Evolutionary conservation across 345 rosid genomes (phyloP), one percentile per base, ranked within the genome.

Genomic region (Murraya paniculata): DNA sequence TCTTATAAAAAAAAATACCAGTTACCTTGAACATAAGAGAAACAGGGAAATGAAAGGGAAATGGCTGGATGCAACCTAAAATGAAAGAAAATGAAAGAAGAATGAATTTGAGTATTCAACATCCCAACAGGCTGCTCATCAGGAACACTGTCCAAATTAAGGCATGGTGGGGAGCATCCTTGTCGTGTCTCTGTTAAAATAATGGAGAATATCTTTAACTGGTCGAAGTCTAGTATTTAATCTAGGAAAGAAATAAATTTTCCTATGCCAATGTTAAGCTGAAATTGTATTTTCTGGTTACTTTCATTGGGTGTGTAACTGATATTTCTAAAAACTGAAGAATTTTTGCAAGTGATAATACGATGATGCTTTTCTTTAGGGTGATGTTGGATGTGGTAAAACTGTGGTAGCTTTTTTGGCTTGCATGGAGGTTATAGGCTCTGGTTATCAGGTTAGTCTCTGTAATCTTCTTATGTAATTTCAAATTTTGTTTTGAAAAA

Each of bases 331-430:
- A 69, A n/a, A 50, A 41, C 60, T 57, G 45, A 78, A 79, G 57
- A 57, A 76, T 41, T 59, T 77, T 76, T n/a, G 70, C 55, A 33
- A 62, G 66, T 74, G 71, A 73, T 77, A 76, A 75, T 59, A 35
- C 48, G 24, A 36, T 31, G 30, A 64, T 80, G 25, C 74, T 84
- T 68, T 72, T 64, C 65, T 84, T 36, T 82, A 96, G 98, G 99
- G 98, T 68, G 98, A 96, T 77, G 97, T 96, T 80, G 99, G 99
- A 75, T 96, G 99, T 81, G 97, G 99, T 67, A 96, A 96, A 90
- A 96, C 99, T 8, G 92, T 89, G 31, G 95, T 96, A 18, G 97
- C 99, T 73, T 96, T 96, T 84, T 85, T 96, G 86, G 97, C 99
- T 36, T 96, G 98, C 77, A 91, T 94, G 97, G 99, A 94, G 86